Evolutionary conservation across 371 early-diverging fungal genomes (phyloP), one percentile per base, ranked within the genome.

Genomic region (Apophysomyces trapeziformis): DNA sequence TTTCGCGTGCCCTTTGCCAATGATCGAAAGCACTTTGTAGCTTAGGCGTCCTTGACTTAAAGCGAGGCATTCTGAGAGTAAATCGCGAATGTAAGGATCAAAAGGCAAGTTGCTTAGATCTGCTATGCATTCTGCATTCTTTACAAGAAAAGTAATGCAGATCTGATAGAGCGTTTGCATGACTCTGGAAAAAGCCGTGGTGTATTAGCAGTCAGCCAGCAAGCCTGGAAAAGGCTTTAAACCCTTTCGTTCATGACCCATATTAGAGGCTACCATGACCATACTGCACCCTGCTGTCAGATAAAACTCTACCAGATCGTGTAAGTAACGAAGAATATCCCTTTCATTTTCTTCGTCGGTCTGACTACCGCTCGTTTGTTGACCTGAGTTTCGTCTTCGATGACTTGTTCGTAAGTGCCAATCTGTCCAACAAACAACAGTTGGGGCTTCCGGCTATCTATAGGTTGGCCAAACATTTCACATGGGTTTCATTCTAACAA

Each of bases 131-230:
- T 65, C 59, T 9, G 47, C 60, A 50, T 57, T 47, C 18, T 65
- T n/a, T 7, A 54, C 46, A 47, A 65, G 37, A 21, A 35, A 41
- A 32, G 35, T 37, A 38, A 65, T 16, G 50, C 66, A 65, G 44
- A 65, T 59, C 3, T 45, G 13, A 21, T 65, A 65, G 21, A 65
- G 59, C 13, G 60, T 26, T n/a, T 47, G 59, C 66, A 65, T 65
- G 54, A 21, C 54, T 21, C 16, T 21, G 54, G 9, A 50, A 21
- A 50, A 50, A 16, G n/a, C 7, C 1, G n/a, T 5, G 54, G 1
- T 16, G 21, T 21, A 26, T 2, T 5, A 50, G 32, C 54, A 21
- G 21, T 13, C 41, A 41, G 41, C 41, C 41, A 41, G 11, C 41
- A 26, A 26, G 5, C 13, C 41, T 11, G 13, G 13, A 41, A 41